These are phyloP conservation scores for Aspergillus unguis DNA, from an alignment of 2,329 filamentous ascomycete species.

Conservation along the genomic window DNA sequence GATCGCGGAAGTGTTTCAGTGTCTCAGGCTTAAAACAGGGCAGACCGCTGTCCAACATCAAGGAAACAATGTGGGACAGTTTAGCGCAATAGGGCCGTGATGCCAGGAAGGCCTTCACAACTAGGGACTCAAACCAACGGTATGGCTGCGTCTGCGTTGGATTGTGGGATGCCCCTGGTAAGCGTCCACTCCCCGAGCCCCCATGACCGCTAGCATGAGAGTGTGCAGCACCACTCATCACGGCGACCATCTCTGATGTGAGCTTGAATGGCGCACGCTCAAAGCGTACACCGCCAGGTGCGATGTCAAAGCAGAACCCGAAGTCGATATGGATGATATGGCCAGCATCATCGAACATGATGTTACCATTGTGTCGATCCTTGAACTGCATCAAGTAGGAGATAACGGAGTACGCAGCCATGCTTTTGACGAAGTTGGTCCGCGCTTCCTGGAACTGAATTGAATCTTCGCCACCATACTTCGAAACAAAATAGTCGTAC, in stretches of 20 bases:
- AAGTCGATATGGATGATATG: constrained; percentile 99
- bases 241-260: constrained; percentile 95
- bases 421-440: constrained; percentile 97
- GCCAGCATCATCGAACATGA: constrained; percentile 97
- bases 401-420: constrained; percentile 97
- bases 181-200: constrained; percentile 23
- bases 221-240: constrained; percentile 76
- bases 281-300: constrained; percentile 93
- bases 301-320: constrained; percentile 99
- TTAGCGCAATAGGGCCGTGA: constrained; percentile 82
- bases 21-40: constrained; percentile 98
- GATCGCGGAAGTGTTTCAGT: constrained; percentile 83
- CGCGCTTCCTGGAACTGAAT: constrained; percentile 92
- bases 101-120: constrained; percentile 91
- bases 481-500: constrained; percentile 96
- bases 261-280: constrained; percentile 98
- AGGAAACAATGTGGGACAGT: constrained; percentile 79
- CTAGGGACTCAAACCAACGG: constrained; percentile 93
- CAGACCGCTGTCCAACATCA: constrained; percentile 95
- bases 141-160: constrained; percentile 77
- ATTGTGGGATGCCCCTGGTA: constrained; percentile 32
- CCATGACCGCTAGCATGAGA: constrained; percentile 26
- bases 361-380: constrained; percentile 98
- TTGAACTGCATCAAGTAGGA: constrained; percentile 98
- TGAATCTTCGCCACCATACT: constrained; percentile 95